These are phyloP conservation scores for Xylaria flabelliformis DNA, from an alignment of 495 filamentous ascomycete genomes.

Conservation along the genomic window DNA sequence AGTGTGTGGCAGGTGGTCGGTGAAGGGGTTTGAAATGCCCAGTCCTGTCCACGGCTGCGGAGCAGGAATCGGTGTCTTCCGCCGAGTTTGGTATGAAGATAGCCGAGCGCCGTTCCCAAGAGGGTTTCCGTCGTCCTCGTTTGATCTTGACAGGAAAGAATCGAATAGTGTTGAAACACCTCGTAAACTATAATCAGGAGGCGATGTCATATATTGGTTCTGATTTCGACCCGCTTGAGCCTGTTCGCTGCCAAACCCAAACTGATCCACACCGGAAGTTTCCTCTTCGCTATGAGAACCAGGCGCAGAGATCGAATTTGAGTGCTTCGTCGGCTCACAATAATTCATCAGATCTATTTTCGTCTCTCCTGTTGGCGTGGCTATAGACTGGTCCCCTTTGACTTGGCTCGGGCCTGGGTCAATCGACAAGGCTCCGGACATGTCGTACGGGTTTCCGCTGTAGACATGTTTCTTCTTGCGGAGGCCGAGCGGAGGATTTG, in stretches of 20 bases:
- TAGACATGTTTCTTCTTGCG: background rate
- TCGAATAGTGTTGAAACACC: background rate
- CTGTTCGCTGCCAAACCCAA: background rate
- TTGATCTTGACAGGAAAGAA: background rate
- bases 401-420: background rate
- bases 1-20: background rate
- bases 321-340: background rate
- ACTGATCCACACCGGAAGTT: background rate
- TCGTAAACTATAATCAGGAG: background rate
- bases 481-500: background rate
- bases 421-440: constrained; percentile 16
- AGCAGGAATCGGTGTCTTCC: constrained; percentile 29
- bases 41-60: constrained; percentile 33
- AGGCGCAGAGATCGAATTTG: background rate
- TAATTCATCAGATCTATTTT: background rate
- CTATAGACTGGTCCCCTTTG: background rate
- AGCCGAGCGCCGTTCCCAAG: background rate
- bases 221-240: background rate
- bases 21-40: constrained; percentile 9
- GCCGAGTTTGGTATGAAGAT: background rate
- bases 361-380: background rate
- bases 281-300: background rate
- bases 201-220: background rate
- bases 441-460: background rate
- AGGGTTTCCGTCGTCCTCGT: background rate